phyloP scores from a whole-genome alignment of 768 basidiomycete species.

The Strobilomyces dryophilus region DNA sequence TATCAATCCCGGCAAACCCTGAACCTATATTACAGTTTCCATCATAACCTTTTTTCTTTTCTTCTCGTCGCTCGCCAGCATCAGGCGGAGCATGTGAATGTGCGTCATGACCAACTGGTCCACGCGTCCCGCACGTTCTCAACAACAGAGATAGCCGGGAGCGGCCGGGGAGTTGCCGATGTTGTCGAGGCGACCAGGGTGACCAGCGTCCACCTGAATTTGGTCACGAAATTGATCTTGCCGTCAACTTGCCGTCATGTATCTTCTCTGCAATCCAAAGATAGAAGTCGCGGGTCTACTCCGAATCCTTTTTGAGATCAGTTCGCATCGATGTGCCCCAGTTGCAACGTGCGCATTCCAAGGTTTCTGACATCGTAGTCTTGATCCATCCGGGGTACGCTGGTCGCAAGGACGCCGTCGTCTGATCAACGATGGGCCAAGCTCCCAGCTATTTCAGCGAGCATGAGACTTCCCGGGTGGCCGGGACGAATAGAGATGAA shows the following conservation, averaged over 20 bases:
- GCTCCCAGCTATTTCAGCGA: not conserved
- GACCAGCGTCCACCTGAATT: not conserved
- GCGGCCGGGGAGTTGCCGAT: no score
- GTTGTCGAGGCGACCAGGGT: no score
- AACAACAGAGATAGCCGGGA: constrained; percentile 1
- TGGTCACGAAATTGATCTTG: not conserved
- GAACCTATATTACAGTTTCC: not conserved
- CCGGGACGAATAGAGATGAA: constrained; percentile 4
- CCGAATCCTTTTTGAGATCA: not conserved
- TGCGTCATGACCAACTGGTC: not conserved
- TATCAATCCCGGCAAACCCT: constrained; percentile 7
- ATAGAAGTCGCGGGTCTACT: constrained; percentile 9
- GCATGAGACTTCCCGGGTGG: constrained; percentile 3
- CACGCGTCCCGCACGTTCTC: constrained; percentile 10
- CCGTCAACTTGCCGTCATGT: not conserved
- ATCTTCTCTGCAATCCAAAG: constrained; percentile 7
- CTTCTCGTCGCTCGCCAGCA: not conserved
- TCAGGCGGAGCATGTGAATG: not conserved
- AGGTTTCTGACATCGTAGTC: not conserved
- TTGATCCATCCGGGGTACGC: not conserved
- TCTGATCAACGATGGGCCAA: not conserved
- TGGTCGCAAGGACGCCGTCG: not conserved
- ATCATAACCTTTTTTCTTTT: not conserved
- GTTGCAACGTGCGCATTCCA: not conserved
- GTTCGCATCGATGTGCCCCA: constrained; percentile 3